Conservation (phyloP, 257 asterid genomes). For the Solanum ossicruentum region DNA sequence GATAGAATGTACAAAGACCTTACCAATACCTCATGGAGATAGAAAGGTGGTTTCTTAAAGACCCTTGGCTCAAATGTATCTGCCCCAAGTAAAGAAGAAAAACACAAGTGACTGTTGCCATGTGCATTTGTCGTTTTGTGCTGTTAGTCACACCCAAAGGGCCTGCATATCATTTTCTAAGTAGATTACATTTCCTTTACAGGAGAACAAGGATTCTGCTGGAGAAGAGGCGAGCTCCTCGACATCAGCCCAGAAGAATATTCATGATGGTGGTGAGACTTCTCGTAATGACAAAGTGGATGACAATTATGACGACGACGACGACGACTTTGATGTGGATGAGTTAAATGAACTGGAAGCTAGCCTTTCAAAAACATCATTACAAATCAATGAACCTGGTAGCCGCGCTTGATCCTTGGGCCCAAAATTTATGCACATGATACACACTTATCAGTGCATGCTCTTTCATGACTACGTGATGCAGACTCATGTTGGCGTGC, state of each 20-base stretch:
- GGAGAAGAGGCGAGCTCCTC: slow-evolving; percentile 58
- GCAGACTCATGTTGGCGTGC: background rate
- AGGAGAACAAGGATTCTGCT: slow-evolving; percentile 43
- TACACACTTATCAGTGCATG: background rate
- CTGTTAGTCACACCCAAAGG: background rate
- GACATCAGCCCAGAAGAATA: slow-evolving; percentile 18
- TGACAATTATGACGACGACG: slow-evolving; percentile 39
- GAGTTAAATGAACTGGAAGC: slow-evolving; percentile 88
- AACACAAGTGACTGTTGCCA: background rate
- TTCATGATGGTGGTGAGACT: slow-evolving; percentile 14
- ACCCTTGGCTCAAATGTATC: no score
- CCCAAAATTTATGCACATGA: background rate
- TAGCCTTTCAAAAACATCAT: slow-evolving; percentile 57
- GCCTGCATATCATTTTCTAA: background rate
- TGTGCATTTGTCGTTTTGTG: background rate
- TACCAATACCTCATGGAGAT: no score
- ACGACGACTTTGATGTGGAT: slow-evolving; percentile 75
- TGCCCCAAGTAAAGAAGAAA: no score
- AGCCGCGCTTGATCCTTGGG: slow-evolving; percentile 10
- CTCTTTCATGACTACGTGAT: background rate
- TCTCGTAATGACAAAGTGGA: background rate
- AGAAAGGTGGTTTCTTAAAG: no score
- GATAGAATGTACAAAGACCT: no score
- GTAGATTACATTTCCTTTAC: slow-evolving; percentile 1
- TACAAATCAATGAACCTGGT: slow-evolving; percentile 50